A percentile compares a stretch with the other conserved stretches of the same genome.
Evolutionary conservation across 352 stramenopile genomes (phyloP).

Genomic region (Phytopythium cucurbitacearum): DNA sequence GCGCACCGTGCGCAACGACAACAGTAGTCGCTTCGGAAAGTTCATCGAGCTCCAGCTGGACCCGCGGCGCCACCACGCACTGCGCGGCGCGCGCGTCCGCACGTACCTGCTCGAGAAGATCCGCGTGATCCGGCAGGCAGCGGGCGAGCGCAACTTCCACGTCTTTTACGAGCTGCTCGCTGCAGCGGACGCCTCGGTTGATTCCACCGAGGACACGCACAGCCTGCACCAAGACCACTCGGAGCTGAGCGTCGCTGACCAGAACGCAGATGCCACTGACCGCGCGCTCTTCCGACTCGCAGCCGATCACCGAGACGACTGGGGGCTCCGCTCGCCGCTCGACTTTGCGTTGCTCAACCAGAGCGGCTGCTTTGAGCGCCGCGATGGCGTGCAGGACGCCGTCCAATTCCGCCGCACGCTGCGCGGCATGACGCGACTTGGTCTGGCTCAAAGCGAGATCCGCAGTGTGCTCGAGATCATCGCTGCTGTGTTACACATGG

Average conservation of each 20-base stretch:
- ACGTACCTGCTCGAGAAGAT: constrained; percentile 96
- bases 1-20: constrained; percentile 86
- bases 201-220: background rate
- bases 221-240: background rate
- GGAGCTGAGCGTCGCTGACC: constrained; percentile 3
- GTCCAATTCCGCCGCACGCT: constrained; percentile 58
- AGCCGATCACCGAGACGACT: constrained; percentile 18
- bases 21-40: constrained; percentile 88
- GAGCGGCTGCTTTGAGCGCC: constrained; percentile 57
- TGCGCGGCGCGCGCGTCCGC: constrained; percentile 73
- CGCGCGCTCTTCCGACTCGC: constrained; percentile 9
- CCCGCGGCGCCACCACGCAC: constrained; percentile 19
- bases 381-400: constrained; percentile 63
- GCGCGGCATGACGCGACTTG: constrained; percentile 76
- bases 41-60: constrained; percentile 88
- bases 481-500: constrained; percentile 82
- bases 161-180: constrained; percentile 85
- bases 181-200: constrained; percentile 9
- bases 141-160: constrained; percentile 83
- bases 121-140: constrained; percentile 75
- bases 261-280: constrained; percentile 7
- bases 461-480: constrained; percentile 69
- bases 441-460: constrained; percentile 56
- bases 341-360: constrained; percentile 71
- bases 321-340: constrained; percentile 28